Evolutionary conservation across 257 asterid genomes (phyloP), one percentile per base, ranked within the genome.

Genomic region (Linaria vulgaris): DNA sequence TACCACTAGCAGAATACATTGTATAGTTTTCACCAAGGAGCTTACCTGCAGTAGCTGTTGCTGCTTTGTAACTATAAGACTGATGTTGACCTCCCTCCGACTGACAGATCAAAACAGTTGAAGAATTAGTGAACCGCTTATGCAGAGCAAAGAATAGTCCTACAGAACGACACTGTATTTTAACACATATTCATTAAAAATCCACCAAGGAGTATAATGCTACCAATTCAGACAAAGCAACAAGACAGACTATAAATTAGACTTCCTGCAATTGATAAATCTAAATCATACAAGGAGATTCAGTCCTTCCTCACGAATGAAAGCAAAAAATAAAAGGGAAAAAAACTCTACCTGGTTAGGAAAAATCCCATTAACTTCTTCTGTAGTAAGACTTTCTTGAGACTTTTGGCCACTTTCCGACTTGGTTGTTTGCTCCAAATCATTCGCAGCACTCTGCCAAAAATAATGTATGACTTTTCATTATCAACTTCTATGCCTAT

Each of bases 41-140:
- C 63, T 10, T 34, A 57, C 63, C 51, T 59, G 64, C 31, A 10
- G 64, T 19, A 4, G 51, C 37, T 7, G 52, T 41, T 59, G 50
- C 64, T 38, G 64, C 64, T 59, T 59, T 59, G 64, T 59, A 59
- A 39, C 64, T 59, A 34, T 56, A 56, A 6, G 62, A 56, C 20
- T 56, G 62, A 30, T 21, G 63, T 11, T 59, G 64, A 45, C 37
- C 56, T 51, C 30, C 51, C 64, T 59, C 51, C 16, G 21, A 8
- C 64, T 59, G 34, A 13, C 60, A 30, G 19, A 30, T 27, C 37
- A 31, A 45, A 57, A 56, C 10, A 12, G 15, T 1, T 12, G 17
- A 41, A 0, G 12, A 44, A 44, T 14, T 12, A 44, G 6, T 44
- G 13, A 44, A 44, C 17, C 17, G 15, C 3, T 12, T 14, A 4